A percentile compares a stretch with the other conserved stretches of the same genome.
Conservation (phyloP, 2,329 filamentous ascomycete species). For the Nemania serpens region DNA sequence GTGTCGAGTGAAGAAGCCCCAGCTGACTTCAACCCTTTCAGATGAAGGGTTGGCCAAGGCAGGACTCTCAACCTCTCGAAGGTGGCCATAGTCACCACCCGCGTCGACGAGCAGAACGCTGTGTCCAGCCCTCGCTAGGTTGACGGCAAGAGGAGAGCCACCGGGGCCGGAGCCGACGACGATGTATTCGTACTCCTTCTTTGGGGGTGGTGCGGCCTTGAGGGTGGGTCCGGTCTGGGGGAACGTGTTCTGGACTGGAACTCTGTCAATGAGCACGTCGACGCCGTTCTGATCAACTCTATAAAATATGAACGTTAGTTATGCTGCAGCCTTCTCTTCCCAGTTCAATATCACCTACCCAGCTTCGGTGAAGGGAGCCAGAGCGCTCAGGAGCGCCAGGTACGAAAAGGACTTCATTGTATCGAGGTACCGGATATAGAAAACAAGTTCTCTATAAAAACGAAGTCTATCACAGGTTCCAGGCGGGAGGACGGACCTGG, state of each 20-base stretch:
- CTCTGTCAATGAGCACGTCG: slow-evolving; percentile 28
- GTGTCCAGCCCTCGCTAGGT: slow-evolving; percentile 63
- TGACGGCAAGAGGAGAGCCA: slow-evolving; percentile 61
- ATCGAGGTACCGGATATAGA: not conserved
- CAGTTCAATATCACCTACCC: slow-evolving; percentile 1
- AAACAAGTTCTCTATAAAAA: slow-evolving; percentile 14
- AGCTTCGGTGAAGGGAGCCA: slow-evolving; percentile 27
- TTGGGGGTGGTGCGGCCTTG: slow-evolving; percentile 8
- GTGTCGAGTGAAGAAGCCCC: slow-evolving; percentile 68
- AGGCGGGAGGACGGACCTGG: slow-evolving; percentile 14
- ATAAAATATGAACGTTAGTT: slow-evolving; percentile 6
- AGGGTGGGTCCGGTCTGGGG: slow-evolving; percentile 32
- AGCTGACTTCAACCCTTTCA: slow-evolving; percentile 59
- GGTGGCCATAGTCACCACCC: slow-evolving; percentile 59
- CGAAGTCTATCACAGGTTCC: slow-evolving; percentile 7
- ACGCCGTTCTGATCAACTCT: slow-evolving; percentile 25
- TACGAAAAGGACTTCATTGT: slow-evolving; percentile 32
- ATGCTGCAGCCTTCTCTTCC: not conserved
- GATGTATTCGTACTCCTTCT: slow-evolving; percentile 61
- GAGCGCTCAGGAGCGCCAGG: slow-evolving; percentile 29
- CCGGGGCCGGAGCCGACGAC: slow-evolving; percentile 67
- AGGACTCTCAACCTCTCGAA: slow-evolving; percentile 57
- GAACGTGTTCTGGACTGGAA: slow-evolving; percentile 30
- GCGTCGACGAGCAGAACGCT: slow-evolving; percentile 63
- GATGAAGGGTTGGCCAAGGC: slow-evolving; percentile 57